A percentile compares a stretch with the other conserved stretches of the same genome.
Conservation (phyloP, 1,139 yeast genomes). For the Pichia sp. region DNA sequence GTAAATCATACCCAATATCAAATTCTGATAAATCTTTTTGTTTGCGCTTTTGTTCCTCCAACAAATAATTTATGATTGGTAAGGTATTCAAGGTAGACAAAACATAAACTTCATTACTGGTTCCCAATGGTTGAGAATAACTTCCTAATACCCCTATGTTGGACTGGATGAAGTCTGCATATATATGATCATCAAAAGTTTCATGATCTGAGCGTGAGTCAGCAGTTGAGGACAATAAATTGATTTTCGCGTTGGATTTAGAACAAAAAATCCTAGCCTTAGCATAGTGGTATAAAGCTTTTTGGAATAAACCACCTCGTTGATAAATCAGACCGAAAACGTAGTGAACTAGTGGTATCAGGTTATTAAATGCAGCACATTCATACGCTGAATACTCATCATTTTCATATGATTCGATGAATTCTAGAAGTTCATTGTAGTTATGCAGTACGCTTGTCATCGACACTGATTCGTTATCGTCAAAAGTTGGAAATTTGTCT, state of each 20-base stretch:
- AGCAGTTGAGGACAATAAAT: neutral
- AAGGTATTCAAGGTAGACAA: slow-evolving; percentile 25
- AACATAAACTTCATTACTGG: slow-evolving; percentile 23
- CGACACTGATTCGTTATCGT: slow-evolving; percentile 19
- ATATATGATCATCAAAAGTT: slow-evolving; percentile 19
- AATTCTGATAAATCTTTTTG: slow-evolving; percentile 21
- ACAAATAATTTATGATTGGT: slow-evolving; percentile 20
- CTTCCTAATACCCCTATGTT: slow-evolving; percentile 24
- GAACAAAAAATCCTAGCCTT: neutral
- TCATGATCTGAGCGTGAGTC: slow-evolving; percentile 14
- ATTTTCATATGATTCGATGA: slow-evolving; percentile 36
- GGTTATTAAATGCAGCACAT: slow-evolving; percentile 32
- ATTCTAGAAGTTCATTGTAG: slow-evolving; percentile 29
- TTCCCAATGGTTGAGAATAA: slow-evolving; percentile 6
- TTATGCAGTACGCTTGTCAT: neutral
- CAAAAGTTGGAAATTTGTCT: slow-evolving; percentile 22
- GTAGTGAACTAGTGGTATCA: slow-evolving; percentile 38
- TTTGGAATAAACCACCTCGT: slow-evolving; percentile 34
- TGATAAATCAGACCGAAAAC: slow-evolving; percentile 41
- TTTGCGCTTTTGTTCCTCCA: slow-evolving; percentile 12
- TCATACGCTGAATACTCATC: slow-evolving; percentile 37
- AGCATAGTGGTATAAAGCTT: slow-evolving; percentile 39
- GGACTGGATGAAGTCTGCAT: neutral
- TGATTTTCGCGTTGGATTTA: neutral
- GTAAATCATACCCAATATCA: slow-evolving; percentile 20